Base-by-base conservation (phyloP, 495 filamentous ascomycete species). In the Aspergillus steynii region DNA sequence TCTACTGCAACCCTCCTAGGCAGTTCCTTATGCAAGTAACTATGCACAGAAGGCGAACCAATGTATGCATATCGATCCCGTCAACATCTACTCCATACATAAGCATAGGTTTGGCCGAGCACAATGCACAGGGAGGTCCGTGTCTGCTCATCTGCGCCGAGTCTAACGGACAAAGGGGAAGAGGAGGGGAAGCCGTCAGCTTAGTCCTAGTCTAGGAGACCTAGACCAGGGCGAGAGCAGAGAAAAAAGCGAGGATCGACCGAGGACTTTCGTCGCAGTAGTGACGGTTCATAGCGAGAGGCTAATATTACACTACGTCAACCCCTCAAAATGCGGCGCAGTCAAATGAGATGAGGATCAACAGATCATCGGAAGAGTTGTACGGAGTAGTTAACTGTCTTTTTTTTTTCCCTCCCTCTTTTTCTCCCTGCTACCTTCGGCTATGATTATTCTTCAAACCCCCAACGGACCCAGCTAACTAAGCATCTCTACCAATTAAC, bases 81-180 rank as follows among this genome's bases (percentile, higher is more conserved):
- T 26, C 47, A 42, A 42, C 50, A 32, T 31, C 50, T 42, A 53
- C 47, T 9, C 6, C 6, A 14, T 49, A 49, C 49, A 50, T 26
- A 50, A 50, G 25, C 20, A 26, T 26, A 29, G 28, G 49, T 50
- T 29, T 31, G 51, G 5, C 4, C 20, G 50, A 65, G 62, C 62
- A 63, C 62, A 61, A 62, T 63, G 66, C 66, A 62, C 66, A 45
- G 52, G 60, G 66, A 58, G 66, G 66, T 54, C 66, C 66, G 66
- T 65, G 62, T 63, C 56, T 47, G 37, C 54, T 56, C 28, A 20
- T 46, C 15, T 52, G 31, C 12, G 31, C 20, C 48, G 37, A 52
- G 49, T 34, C 48, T 59, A 60, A 47, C 50, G 28, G 49, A 60
- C 26, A 31, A 54, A 48, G 47, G 46, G 29, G 25, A 50, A 12